Percentiles rank a stretch among this genome's conserved stretches.
Conservation (phyloP, 2,329 filamentous ascomycete genomes). For the Aspergillus japonicus region DNA sequence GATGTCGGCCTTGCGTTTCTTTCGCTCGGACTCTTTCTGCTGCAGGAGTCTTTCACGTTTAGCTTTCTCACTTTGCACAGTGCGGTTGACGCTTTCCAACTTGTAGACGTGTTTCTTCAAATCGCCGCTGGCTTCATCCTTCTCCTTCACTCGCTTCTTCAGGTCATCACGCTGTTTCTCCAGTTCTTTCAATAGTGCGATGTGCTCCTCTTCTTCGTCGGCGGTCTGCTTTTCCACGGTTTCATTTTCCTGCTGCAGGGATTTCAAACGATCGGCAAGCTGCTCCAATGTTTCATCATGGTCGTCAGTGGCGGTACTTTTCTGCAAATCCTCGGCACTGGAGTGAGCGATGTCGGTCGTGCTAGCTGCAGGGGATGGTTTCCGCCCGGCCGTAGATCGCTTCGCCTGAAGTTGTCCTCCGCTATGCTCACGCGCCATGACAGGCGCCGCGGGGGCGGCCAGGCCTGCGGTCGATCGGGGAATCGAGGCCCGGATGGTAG, state of each 20-base stretch:
- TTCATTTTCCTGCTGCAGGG: conserved; percentile 78
- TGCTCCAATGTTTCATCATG: conserved; percentile 69
- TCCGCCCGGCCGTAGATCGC: conserved; percentile 69
- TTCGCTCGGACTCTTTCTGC: conserved; percentile 60
- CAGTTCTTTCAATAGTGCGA: conserved; percentile 64
- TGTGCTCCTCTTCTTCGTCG: conserved; percentile 68
- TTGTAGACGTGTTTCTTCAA: conserved; percentile 76
- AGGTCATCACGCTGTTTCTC: conserved; percentile 77
- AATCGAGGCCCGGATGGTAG: conserved; percentile 54
- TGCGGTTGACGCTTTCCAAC: conserved; percentile 77
- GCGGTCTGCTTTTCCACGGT: conserved; percentile 68
- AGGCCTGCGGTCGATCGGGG: conserved; percentile 54
- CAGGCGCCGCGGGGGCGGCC: conserved; percentile 59
- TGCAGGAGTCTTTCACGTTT: conserved; percentile 69
- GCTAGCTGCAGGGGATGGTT: conserved; percentile 69
- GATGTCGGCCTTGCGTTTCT: conserved; percentile 61
- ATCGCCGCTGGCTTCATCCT: conserved; percentile 84
- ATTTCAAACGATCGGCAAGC: conserved; percentile 77
- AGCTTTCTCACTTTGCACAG: conserved; percentile 72
- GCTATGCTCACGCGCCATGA: conserved; percentile 66
- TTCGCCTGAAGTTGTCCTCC: conserved; percentile 54
- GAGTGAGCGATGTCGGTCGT: conserved; percentile 41
- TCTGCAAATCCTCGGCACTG: conserved; percentile 41
- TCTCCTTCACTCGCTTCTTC: conserved; percentile 75
- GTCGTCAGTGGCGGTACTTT: conserved; percentile 47